Evolutionary conservation across 1,284 basidiomycete species (phyloP), one percentile per base, ranked within the genome.

Genomic region (Cerioporus squamosus): DNA sequence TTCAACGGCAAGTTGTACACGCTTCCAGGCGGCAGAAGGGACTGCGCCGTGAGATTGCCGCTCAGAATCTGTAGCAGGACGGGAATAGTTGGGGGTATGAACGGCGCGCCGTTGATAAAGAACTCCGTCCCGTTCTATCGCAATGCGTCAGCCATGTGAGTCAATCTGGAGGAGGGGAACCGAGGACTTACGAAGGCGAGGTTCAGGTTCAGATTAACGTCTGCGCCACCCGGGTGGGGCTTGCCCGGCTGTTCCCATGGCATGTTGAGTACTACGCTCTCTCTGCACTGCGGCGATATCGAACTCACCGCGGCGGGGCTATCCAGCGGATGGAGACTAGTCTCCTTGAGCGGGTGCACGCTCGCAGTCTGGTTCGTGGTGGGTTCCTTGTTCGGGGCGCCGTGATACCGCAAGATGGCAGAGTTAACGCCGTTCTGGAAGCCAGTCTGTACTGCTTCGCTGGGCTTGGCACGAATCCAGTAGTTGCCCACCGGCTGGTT

Each of bases 351-450:
- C 1, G 65, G 56, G 4, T 48, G 52, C 1, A 59, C 48, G 48
- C 57, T 64, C 7, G 53, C 59, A 5, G 65, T 66, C 15, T 74
- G 64, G 14, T 49, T 72, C n/a, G 77, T 76, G 5, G 68, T 77
- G 0, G 81, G 84, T 36, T 85, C 82, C 17, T 50, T 51, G 0
- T 55, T 59, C 0, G 68, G 65, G 8, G 85, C 85, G 3, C 80
- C 65, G 18, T 52, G 39, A 46, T 66, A 66, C 18, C 65, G 65
- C n/a, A 66, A 47, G 40, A 66, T 66, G 22, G 65, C 65, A n/a
- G 65, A 66, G 56, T 66, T 83, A 53, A 77, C 69, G 4, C 78
- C 79, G 14, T 71, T 73, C 1, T 53, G 66, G 62, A 80, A 62
- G 14, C 62, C 49, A 12, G 20, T 26, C 3, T 70, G 45, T n/a